phyloP scores from a whole-genome alignment of 495 filamentous ascomycete species.

The Penicillium ucsense region DNA sequence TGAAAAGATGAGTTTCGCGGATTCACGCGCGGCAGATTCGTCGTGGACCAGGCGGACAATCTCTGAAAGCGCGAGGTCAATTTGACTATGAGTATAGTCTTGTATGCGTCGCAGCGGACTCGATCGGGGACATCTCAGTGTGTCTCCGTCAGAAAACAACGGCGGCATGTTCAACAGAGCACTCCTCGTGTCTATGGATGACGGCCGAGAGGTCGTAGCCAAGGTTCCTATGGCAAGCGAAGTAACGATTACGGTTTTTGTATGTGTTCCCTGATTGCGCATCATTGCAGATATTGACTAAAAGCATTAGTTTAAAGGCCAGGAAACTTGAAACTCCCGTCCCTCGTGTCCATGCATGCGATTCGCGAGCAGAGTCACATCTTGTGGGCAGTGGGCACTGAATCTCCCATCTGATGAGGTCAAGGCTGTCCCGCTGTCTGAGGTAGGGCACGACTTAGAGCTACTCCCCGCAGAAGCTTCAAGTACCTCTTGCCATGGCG shows the following conservation, averaged over 20 bases:
- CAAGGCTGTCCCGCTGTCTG: constrained; percentile 22
- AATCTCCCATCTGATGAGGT: constrained; percentile 35
- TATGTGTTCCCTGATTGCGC: constrained; percentile 13
- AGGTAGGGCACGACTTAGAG: constrained; percentile 17
- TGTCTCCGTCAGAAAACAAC: constrained; percentile 19
- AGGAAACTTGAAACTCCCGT: neutral
- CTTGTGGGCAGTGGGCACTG: constrained; percentile 23
- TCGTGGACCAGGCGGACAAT: constrained; percentile 25
- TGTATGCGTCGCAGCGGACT: constrained; percentile 23
- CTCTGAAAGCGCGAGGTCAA: constrained; percentile 23
- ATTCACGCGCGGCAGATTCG: constrained; percentile 27
- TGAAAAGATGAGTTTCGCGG: constrained; percentile 24
- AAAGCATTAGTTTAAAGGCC: neutral
- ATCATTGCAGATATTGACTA: neutral
- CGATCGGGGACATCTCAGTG: constrained; percentile 23
- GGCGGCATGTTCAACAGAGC: constrained; percentile 34
- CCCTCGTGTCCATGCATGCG: neutral
- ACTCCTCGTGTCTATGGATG: constrained; percentile 30
- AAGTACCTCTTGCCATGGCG: constrained; percentile 21
- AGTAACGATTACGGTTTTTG: constrained; percentile 36
- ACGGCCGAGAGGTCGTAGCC: constrained; percentile 28
- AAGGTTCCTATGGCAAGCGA: constrained; percentile 32
- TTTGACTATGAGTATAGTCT: constrained; percentile 26
- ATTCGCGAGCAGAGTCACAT: neutral
- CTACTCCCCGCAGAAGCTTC: constrained; percentile 11